phyloP scores from a whole-genome alignment of 495 filamentous ascomycete species.

The Neurospora pannonica region DNA sequence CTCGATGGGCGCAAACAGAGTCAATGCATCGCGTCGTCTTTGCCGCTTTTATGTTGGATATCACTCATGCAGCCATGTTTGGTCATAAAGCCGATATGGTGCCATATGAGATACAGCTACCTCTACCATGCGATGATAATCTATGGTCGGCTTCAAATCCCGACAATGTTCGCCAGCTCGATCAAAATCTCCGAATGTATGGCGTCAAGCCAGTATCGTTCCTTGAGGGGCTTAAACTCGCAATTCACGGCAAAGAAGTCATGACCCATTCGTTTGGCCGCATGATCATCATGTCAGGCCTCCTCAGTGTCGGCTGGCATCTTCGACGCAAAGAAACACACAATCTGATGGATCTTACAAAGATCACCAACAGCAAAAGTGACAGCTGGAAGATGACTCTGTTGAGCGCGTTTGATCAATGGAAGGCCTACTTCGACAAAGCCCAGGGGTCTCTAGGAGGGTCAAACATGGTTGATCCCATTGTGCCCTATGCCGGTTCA shows the following conservation, averaged over 20 bases:
- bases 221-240: slow-evolving; percentile 80
- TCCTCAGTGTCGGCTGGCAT: slow-evolving; percentile 92
- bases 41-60: slow-evolving; percentile 90
- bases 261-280: slow-evolving; percentile 88
- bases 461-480: slow-evolving; percentile 28
- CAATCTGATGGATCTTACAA: slow-evolving; percentile 62
- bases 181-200: slow-evolving; percentile 72
- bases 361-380: slow-evolving; percentile 64
- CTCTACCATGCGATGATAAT: slow-evolving; percentile 87
- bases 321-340: slow-evolving; percentile 92
- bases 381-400: slow-evolving; percentile 85
- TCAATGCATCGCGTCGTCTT: slow-evolving; percentile 87
- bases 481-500: slow-evolving; percentile 35
- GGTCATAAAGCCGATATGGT: slow-evolving; percentile 95
- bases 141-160: slow-evolving; percentile 87
- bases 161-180: slow-evolving; percentile 73
- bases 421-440: slow-evolving; percentile 85
- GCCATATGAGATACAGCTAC: slow-evolving; percentile 88
- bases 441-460: slow-evolving; percentile 43
- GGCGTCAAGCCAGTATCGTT: slow-evolving; percentile 81
- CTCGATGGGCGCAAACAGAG: slow-evolving; percentile 90
- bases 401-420: slow-evolving; percentile 81
- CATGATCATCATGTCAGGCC: slow-evolving; percentile 88
- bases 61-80: slow-evolving; percentile 94
- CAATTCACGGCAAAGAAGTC: slow-evolving; percentile 78